These are phyloP conservation scores for Phytopythium oedochilum DNA, from an alignment of 352 stramenopile species.

Conservation along the genomic window DNA sequence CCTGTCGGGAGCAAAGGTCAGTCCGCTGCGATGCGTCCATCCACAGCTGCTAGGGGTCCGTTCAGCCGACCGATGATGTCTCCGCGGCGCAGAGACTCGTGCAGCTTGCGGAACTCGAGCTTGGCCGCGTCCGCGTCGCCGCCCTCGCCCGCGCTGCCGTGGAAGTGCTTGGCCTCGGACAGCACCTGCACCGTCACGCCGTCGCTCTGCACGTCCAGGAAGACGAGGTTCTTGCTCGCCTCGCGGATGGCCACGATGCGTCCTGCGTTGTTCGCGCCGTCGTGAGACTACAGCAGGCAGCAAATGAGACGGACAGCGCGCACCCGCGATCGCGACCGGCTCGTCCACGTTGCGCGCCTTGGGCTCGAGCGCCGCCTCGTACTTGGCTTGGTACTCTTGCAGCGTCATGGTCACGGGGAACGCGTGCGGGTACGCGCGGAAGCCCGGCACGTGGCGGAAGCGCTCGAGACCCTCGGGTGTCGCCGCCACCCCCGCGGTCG, in stretches of 20 bases:
- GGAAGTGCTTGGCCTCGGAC: slow-evolving; percentile 70
- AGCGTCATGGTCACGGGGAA: slow-evolving; percentile 70
- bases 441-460: slow-evolving; percentile 46
- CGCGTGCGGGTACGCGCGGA: slow-evolving; percentile 56
- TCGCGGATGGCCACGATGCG: slow-evolving; percentile 73
- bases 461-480: slow-evolving; percentile 42
- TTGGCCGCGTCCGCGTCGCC: slow-evolving; percentile 28
- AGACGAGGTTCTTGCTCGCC: slow-evolving; percentile 82
- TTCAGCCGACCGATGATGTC: slow-evolving; percentile 69
- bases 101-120: slow-evolving; percentile 50
- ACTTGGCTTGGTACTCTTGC: slow-evolving; percentile 55
- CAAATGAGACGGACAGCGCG: too few relatives aligned
- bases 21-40: background rate
- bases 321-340: slow-evolving; percentile 52
- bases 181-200: slow-evolving; percentile 69
- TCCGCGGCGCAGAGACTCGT: slow-evolving; percentile 71
- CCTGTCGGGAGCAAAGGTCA: slow-evolving; percentile 8
- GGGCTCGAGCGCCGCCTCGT: slow-evolving; percentile 28
- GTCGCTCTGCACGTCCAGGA: slow-evolving; percentile 68
- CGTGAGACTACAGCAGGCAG: too few relatives aligned
- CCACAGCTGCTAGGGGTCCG: too few relatives aligned
- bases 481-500: slow-evolving; percentile 4
- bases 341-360: slow-evolving; percentile 58
- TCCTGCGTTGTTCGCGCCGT: slow-evolving; percentile 20
- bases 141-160: slow-evolving; percentile 27